Conservation (phyloP, 2,329 filamentous ascomycete genomes). For the Cercospora canescens region DNA sequence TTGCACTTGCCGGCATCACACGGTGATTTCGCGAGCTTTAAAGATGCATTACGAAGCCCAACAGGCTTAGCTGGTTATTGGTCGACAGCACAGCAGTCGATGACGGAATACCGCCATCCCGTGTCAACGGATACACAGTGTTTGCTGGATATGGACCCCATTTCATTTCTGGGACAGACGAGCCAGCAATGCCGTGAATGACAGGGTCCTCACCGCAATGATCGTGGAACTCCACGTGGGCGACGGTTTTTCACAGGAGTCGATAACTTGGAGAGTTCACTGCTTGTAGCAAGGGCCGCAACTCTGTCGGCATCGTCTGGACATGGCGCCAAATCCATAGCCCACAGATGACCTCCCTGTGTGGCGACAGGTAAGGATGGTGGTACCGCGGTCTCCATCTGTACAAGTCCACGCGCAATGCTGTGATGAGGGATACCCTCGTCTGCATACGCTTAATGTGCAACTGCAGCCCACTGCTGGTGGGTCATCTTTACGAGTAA, state of each 20-base stretch:
- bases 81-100: not conserved
- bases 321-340: not conserved
- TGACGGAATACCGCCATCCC: slow-evolving; percentile 1
- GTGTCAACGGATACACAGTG: not conserved
- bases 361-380: not conserved
- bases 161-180: not conserved
- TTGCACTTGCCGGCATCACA: slow-evolving; percentile 1
- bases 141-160: slow-evolving; percentile 1
- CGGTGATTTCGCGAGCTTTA: not conserved
- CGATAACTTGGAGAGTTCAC: not conserved
- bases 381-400: not conserved
- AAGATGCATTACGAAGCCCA: not conserved
- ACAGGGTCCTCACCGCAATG: slow-evolving; percentile 11
- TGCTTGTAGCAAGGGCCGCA: not conserved
- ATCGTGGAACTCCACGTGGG: not conserved
- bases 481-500: not conserved
- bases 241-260: not conserved
- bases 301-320: not conserved
- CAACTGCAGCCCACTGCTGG: not conserved
- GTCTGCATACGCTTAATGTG: not conserved
- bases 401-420: not conserved
- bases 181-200: not conserved
- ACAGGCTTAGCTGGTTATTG: not conserved
- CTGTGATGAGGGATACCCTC: slow-evolving; percentile 6
- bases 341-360: not conserved